Evolutionary conservation across 495 filamentous ascomycete species (phyloP).

Genomic region (Annulohypoxylon moriforme): DNA sequence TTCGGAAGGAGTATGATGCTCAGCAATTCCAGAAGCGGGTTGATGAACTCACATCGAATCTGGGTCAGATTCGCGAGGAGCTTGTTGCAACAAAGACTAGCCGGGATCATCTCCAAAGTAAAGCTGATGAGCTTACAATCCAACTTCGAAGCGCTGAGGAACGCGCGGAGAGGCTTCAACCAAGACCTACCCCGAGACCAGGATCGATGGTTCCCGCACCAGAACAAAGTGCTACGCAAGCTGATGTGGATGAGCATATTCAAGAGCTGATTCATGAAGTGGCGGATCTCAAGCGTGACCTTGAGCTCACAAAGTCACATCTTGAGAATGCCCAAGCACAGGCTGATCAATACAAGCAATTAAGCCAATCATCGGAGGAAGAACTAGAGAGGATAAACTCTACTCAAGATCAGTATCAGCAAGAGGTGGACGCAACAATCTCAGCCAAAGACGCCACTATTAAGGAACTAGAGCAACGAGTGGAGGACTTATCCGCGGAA

Average conservation of each 20-base stretch:
- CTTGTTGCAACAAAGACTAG: constrained; percentile 83
- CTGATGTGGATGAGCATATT: constrained; percentile 71
- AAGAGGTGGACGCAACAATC: constrained; percentile 80
- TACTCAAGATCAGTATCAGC: constrained; percentile 83
- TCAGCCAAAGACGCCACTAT: constrained; percentile 80
- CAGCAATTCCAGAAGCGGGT: constrained; percentile 87
- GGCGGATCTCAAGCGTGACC: constrained; percentile 81
- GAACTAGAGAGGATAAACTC: constrained; percentile 82
- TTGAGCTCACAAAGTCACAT: constrained; percentile 79
- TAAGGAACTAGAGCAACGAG: constrained; percentile 79
- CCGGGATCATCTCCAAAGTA: constrained; percentile 84
- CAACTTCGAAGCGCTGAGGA: constrained; percentile 91
- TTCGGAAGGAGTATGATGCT: constrained; percentile 88
- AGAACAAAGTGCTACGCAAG: constrained; percentile 55
- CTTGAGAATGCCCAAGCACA: constrained; percentile 81
- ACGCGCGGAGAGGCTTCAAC: constrained; percentile 79
- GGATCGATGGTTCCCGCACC: constrained; percentile 58
- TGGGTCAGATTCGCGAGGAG: constrained; percentile 83
- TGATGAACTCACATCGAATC: constrained; percentile 84
- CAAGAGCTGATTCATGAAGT: constrained; percentile 86
- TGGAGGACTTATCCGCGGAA: constrained; percentile 84
- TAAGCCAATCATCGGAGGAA: constrained; percentile 89
- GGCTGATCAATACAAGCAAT: constrained; percentile 87
- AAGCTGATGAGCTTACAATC: constrained; percentile 87
- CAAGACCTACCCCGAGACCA: constrained; percentile 70